Evolutionary conservation across 73 alveolate genomes (phyloP), one percentile per base, ranked within the genome.

Genomic region (Paramecium octaurelia): DNA sequence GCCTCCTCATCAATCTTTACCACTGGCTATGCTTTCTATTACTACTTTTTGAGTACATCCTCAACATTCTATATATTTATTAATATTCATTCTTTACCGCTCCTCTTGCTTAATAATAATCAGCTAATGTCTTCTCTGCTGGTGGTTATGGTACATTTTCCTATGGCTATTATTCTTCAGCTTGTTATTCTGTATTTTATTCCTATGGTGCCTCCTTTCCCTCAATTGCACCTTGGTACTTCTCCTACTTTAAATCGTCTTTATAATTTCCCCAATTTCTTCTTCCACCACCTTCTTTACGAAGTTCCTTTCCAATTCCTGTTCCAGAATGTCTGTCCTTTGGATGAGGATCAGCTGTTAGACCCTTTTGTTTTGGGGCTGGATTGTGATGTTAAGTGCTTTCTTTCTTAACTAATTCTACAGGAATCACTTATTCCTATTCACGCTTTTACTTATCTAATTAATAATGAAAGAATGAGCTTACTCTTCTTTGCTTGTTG

Each of bases 281-380:
- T 85, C 88, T 86, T 23, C 95, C 95, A 48, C 91, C 76, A 18
- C 95, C 95, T n/a, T 59, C 93, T 80, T 92, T 92, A 60, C 80
- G 31, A 16, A 46, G 43, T 29, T 88, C 93, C 70, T 73, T 92
- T 38, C 92, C 96, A 89, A 94, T 92, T 24, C 96, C 96, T 18
- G 96, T 92, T n/a, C 96, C 96, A 8, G 76, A 46, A n/a, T 92
- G 69, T 88, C 96, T 92, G 43, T 92, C 96, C 48, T 88, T 87
- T 11, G 96, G 96, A 69, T 92, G 96, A 21, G 90, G 90, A 5
- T 77, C 90, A n/a, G 90, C 68, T 14, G 90, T 38, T 10, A 77
- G 38, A 42, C 90, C 90, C 70, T 77, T 77, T 44, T 35, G 20
- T 38, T 44, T 27, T 21, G 8, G 68, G 24, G 44, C 46, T 38